Evolutionary conservation across 2,329 filamentous ascomycete genomes (phyloP).

Genomic region (Catunica adiposa): DNA sequence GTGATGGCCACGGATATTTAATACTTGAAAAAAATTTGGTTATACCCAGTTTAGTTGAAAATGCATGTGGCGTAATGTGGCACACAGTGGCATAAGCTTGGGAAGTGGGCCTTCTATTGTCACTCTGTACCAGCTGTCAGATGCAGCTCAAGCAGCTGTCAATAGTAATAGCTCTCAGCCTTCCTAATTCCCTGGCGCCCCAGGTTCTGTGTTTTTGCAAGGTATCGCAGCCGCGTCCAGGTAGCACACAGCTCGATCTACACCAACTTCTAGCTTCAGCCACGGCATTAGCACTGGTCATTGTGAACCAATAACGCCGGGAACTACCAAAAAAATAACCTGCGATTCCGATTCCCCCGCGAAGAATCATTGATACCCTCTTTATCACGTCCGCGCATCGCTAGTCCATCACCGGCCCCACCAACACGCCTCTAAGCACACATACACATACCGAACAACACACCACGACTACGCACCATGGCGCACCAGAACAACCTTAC

Average conservation of each 20-base stretch:
- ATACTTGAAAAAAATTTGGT: neutral
- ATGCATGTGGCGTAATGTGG: slow-evolving; percentile 3
- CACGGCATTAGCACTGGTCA: neutral
- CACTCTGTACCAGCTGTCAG: neutral
- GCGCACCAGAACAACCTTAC: neutral
- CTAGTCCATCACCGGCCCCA: neutral
- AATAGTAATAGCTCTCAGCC: neutral
- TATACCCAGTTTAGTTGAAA: neutral
- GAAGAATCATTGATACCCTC: neutral
- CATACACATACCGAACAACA: neutral
- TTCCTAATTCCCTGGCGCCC: neutral
- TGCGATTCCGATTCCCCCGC: neutral
- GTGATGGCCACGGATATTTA: neutral
- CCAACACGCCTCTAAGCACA: neutral
- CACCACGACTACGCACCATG: neutral
- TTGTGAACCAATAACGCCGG: neutral
- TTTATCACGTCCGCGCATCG: neutral
- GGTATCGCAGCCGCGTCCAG: slow-evolving; percentile 18
- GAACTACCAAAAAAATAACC: neutral
- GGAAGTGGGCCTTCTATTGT: neutral
- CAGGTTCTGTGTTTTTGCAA: slow-evolving; percentile 4
- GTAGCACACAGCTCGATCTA: neutral
- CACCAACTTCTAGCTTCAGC: neutral
- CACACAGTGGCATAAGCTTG: neutral
- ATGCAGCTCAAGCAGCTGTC: neutral